Conservation (phyloP, 23 red algal species). For the Gracilaria vermiculophylla region DNA sequence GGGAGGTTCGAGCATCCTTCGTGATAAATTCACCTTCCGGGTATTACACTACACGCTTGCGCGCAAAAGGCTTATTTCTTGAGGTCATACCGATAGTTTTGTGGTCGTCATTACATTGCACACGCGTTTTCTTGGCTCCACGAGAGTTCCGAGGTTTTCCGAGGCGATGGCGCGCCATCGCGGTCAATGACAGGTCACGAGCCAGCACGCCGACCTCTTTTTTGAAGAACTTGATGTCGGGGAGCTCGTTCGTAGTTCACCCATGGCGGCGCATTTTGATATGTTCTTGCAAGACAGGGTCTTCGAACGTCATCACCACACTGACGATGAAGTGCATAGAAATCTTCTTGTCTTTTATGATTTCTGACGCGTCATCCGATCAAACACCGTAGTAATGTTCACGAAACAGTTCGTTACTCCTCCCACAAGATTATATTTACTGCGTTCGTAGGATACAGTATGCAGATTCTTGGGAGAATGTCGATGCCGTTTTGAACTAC, state of each 20-base stretch:
- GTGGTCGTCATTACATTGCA: too few relatives aligned
- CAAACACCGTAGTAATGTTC: conserved; percentile 15
- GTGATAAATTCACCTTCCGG: too few relatives aligned
- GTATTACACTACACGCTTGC: too few relatives aligned
- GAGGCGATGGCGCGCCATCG: not conserved
- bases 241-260: not conserved
- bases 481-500: conserved; percentile 1
- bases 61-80: too few relatives aligned
- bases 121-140: too few relatives aligned
- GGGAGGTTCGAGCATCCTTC: too few relatives aligned
- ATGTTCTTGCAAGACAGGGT: not conserved
- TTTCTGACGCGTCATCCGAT: conserved; percentile 21
- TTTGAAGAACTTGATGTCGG: not conserved
- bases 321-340: not conserved
- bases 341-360: conserved; percentile 10
- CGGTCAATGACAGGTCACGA: not conserved
- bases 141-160: too few relatives aligned
- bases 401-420: conserved; percentile 11
- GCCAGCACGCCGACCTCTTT: not conserved
- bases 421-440: not conserved
- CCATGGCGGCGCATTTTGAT: not conserved
- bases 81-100: not conserved
- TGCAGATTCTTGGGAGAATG: not conserved
- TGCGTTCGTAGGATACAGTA: not conserved
- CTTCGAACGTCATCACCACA: not conserved